Evolutionary conservation across 306 rosid species (phyloP).

Genomic region (Biancaea sappan): DNA sequence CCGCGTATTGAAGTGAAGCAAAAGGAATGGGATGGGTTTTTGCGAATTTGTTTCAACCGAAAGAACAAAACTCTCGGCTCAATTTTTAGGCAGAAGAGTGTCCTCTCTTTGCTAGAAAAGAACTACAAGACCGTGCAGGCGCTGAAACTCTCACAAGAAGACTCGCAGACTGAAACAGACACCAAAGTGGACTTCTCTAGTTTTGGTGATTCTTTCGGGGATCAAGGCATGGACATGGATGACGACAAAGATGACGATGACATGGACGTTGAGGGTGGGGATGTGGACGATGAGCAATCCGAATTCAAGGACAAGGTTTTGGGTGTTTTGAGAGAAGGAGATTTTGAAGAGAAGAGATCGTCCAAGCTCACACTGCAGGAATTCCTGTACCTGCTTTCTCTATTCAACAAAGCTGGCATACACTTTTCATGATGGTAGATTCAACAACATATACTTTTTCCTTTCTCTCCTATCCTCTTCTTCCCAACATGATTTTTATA

Average conservation of each 20-base stretch:
- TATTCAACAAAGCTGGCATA: slow-evolving; percentile 78
- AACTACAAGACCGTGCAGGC: slow-evolving; percentile 77
- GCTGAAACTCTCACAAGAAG: slow-evolving; percentile 49
- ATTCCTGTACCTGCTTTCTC: slow-evolving; percentile 68
- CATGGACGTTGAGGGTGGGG: slow-evolving; percentile 66
- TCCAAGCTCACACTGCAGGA: slow-evolving; percentile 81
- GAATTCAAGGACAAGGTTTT: slow-evolving; percentile 79
- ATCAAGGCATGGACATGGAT: slow-evolving; percentile 55
- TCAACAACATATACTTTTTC: background rate
- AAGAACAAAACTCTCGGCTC: slow-evolving; percentile 96
- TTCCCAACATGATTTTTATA: background rate
- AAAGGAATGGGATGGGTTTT: slow-evolving; percentile 92
- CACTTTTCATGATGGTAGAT: slow-evolving; percentile 60
- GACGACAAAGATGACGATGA: slow-evolving; percentile 61
- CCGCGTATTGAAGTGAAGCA: slow-evolving; percentile 76
- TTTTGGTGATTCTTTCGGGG: slow-evolving; percentile 44
- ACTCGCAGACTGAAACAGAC: slow-evolving; percentile 36
- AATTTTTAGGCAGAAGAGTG: slow-evolving; percentile 82
- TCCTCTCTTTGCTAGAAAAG: slow-evolving; percentile 74
- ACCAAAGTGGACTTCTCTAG: slow-evolving; percentile 40
- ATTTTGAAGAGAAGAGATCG: slow-evolving; percentile 81
- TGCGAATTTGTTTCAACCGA: slow-evolving; percentile 78
- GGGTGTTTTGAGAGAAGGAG: slow-evolving; percentile 70
- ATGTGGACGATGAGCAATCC: slow-evolving; percentile 58
- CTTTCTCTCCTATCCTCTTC: background rate